phyloP scores from a whole-genome alignment of 371 early-diverging fungal species.

The Mucor mucedo region DNA sequence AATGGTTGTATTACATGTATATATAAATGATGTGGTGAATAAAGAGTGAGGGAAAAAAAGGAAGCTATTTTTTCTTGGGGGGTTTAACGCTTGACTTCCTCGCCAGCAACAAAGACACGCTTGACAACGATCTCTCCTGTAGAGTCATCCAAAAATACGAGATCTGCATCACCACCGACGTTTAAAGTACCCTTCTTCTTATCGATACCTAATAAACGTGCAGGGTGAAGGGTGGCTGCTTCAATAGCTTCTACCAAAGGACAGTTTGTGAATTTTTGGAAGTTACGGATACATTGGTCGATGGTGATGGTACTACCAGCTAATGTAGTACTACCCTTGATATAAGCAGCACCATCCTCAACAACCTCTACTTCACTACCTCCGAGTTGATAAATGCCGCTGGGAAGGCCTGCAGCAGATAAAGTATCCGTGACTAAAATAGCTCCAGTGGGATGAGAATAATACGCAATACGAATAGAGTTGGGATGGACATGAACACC shows the following conservation, averaged over 20 bases:
- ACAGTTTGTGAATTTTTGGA: slow-evolving; percentile 81
- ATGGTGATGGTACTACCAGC: slow-evolving; percentile 81
- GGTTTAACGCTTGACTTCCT: slow-evolving; percentile 55
- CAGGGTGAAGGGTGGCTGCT: slow-evolving; percentile 86
- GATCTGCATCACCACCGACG: slow-evolving; percentile 82
- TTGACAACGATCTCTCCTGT: slow-evolving; percentile 62
- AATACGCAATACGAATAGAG: slow-evolving; percentile 81
- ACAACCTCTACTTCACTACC: slow-evolving; percentile 54
- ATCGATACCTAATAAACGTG: slow-evolving; percentile 74
- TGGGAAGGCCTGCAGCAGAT: slow-evolving; percentile 76
- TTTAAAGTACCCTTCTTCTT: slow-evolving; percentile 76
- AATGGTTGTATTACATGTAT: not conserved
- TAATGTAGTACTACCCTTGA: slow-evolving; percentile 79
- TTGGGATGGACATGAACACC: slow-evolving; percentile 85
- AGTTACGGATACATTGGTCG: slow-evolving; percentile 80
- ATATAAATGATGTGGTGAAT: slow-evolving; percentile 23
- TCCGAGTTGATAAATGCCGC: slow-evolving; percentile 80
- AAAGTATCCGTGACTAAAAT: slow-evolving; percentile 83
- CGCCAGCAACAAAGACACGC: slow-evolving; percentile 77
- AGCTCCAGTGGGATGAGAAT: slow-evolving; percentile 76
- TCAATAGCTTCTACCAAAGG: slow-evolving; percentile 82
- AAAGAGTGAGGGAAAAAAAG: slow-evolving; percentile 29
- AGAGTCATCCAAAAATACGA: slow-evolving; percentile 73
- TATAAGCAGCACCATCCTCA: slow-evolving; percentile 72
- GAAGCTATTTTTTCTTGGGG: slow-evolving; percentile 30